phyloP scores from a whole-genome alignment of 345 rosid species.

The Citrus trifoliata region DNA sequence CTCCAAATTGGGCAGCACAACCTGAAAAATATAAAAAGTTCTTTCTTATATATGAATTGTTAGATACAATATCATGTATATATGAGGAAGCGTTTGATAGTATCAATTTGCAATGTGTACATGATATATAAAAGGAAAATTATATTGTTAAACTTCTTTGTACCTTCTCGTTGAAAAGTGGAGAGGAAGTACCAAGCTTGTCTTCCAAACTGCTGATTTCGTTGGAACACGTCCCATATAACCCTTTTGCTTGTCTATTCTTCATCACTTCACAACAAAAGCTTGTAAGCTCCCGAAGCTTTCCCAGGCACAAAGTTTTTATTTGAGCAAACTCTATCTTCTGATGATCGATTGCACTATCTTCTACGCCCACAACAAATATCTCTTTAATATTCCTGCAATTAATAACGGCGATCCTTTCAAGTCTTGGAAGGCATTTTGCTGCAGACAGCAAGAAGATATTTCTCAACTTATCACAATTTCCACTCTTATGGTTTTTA shows the following conservation, averaged over 20 bases:
- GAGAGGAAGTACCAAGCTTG: not conserved
- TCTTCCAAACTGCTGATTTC: not conserved
- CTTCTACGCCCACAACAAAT: too few species aligned
- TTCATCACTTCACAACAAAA: not conserved
- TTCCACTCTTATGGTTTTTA: too few species aligned
- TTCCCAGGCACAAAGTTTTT: not conserved
- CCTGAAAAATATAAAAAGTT: not conserved
- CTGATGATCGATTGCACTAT: too few species aligned
- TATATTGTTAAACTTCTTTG: not conserved
- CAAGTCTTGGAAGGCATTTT: too few species aligned
- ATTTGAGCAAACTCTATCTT: not conserved
- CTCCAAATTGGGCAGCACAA: constrained; percentile 17
- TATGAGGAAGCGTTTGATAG: too few species aligned
- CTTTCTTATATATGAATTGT: not conserved
- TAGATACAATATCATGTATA: too few species aligned
- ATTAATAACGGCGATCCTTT: too few species aligned
- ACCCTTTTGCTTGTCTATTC: too few species aligned
- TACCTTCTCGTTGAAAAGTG: not conserved
- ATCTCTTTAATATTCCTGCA: too few species aligned
- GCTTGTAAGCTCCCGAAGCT: not conserved
- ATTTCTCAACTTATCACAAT: too few species aligned
- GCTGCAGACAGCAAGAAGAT: too few species aligned
- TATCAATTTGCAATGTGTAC: too few species aligned
- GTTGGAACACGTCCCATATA: not conserved
- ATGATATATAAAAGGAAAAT: not conserved